Base-by-base conservation (phyloP, 345 rosid species). In the Capsella bursapastoris region DNA sequence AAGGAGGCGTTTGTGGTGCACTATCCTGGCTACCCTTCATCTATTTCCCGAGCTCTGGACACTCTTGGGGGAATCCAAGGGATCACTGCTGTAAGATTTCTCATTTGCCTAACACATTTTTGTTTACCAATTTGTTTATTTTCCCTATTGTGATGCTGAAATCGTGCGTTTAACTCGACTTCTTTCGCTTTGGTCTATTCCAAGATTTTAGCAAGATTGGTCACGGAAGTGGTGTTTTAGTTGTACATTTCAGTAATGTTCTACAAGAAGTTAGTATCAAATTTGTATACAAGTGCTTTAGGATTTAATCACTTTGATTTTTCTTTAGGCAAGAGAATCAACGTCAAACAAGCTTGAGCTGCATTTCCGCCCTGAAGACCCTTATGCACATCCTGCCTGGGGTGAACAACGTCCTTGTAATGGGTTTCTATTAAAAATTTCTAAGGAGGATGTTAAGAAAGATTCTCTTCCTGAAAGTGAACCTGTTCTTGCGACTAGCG, bases 301-400 rank as follows among this genome's bases (percentile, higher is more conserved):
- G 6, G 56, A 69, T 72, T 25, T 40, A 18, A 29, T 50, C 15
- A 25, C 45, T 63, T 50, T 28, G 13, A 25, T 2, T 2, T 0
- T 2, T 38, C 0, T 15, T 58, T 75, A 91, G 96, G 90, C 86
- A 51, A 89, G 91, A 53, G 83, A 81, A 63, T 87, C 87, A 15
- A 52, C 65, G 28, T 79, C 87, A 13, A 87, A 83, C 73, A 89
- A 84, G 76, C 72, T 91, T 78, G 93, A 88, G 86, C 88, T 94
- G 29, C 81, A 64, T 70, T 94, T 91, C 76, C 97, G 97, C 29
- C 98, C 98, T 2, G 92, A 91, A 66, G 98, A 94, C 70, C 97
- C 97, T 1, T 87, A 82, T 66, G 89, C 93, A 10, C 96, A 84
- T 81, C 97, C 97, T 66, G 81, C 87, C 2, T 83, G 75, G 79